These are phyloP conservation scores for Diaporthe capsici DNA, from an alignment of 2,329 filamentous ascomycete species.

Conservation along the genomic window DNA sequence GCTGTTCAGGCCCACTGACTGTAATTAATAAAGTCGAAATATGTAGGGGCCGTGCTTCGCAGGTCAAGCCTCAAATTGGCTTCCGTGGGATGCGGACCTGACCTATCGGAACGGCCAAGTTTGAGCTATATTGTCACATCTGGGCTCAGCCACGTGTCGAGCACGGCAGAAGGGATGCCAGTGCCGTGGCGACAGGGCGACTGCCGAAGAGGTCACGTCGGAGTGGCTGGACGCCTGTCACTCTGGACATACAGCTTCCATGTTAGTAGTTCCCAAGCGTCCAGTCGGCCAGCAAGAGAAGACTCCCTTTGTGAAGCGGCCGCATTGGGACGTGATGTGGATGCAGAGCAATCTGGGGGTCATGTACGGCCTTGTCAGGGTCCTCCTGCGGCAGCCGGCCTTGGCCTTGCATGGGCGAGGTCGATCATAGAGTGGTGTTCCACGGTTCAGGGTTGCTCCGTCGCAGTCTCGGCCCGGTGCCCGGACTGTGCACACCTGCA, in stretches of 20 bases:
- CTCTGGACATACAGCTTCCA: not conserved
- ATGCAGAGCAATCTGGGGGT: slow-evolving; percentile 21
- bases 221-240: slow-evolving; percentile 9
- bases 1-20: slow-evolving; percentile 10
- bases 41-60: not conserved
- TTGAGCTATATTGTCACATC: slow-evolving; percentile 22
- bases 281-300: slow-evolving; percentile 10
- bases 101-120: not conserved
- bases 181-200: slow-evolving; percentile 24
- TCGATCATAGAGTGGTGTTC: slow-evolving; percentile 22
- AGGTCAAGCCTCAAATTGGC: slow-evolving; percentile 4
- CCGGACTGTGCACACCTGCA: slow-evolving; percentile 23
- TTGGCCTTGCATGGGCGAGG: slow-evolving; percentile 10
- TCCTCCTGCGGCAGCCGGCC: slow-evolving; percentile 18
- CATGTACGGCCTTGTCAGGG: slow-evolving; percentile 24
- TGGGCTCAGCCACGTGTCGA: slow-evolving; percentile 35
- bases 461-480: slow-evolving; percentile 31
- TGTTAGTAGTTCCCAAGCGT: not conserved
- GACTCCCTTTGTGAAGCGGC: slow-evolving; percentile 1
- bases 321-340: slow-evolving; percentile 22
- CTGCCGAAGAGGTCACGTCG: slow-evolving; percentile 13
- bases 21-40: slow-evolving; percentile 13
- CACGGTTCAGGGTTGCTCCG: slow-evolving; percentile 28
- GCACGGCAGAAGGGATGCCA: slow-evolving; percentile 28
- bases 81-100: not conserved